Conservation (phyloP, 2,329 filamentous ascomycete species). For the Penicillium sp. region DNA sequence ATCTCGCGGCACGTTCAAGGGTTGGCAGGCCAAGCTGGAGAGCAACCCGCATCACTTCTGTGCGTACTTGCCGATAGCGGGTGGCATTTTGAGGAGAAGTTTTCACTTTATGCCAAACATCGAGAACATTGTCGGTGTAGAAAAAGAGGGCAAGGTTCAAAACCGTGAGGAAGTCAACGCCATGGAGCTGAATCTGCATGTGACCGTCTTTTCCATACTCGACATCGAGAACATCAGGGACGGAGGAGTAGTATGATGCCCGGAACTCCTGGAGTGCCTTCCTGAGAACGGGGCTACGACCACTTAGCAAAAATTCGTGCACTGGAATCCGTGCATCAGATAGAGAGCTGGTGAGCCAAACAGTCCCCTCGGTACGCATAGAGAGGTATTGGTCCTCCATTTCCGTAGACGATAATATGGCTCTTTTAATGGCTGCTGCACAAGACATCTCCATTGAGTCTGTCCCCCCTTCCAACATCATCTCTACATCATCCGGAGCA, state of each 20-base stretch:
- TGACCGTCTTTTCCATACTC: conserved; percentile 53
- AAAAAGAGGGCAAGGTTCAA: conserved; percentile 77
- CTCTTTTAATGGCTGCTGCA: conserved; percentile 37
- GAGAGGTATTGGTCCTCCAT: conserved; percentile 44
- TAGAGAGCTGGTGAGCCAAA: conserved; percentile 55
- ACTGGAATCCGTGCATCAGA: conserved; percentile 75
- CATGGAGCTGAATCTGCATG: conserved; percentile 64
- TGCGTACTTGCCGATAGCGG: conserved; percentile 76
- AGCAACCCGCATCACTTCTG: conserved; percentile 85
- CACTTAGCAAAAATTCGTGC: conserved; percentile 78
- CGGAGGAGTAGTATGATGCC: conserved; percentile 54
- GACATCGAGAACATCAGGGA: conserved; percentile 63
- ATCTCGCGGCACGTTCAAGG: conserved; percentile 74
- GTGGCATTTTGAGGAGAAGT: conserved; percentile 65
- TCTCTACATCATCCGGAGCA: conserved; percentile 35
- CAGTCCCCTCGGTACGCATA: conserved; percentile 28
- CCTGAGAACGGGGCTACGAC: conserved; percentile 70
- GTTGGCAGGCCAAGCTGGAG: conserved; percentile 67
- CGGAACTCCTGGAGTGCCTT: conserved; percentile 61
- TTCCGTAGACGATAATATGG: conserved; percentile 46
- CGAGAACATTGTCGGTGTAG: conserved; percentile 77
- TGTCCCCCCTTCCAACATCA: conserved; percentile 40
- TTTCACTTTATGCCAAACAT: conserved; percentile 81
- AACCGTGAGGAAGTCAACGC: conserved; percentile 74
- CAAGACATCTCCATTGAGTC: conserved; percentile 26